These are phyloP conservation scores for Hericium erinaceus DNA, from an alignment of 768 basidiomycete genomes.

Conservation along the genomic window DNA sequence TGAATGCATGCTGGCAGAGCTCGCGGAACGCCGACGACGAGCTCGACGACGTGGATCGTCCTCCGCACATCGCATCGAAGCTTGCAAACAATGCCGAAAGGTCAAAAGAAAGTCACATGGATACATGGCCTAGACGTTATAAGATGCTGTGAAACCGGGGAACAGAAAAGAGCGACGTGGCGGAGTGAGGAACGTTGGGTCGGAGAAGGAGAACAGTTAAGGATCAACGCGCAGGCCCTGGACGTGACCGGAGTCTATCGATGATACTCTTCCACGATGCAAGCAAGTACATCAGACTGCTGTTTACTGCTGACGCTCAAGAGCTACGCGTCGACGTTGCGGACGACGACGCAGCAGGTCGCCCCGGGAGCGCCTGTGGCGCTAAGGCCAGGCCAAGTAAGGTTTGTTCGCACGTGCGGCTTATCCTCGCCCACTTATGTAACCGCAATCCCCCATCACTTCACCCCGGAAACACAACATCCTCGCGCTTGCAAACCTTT, in stretches of 20 bases:
- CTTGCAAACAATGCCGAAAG: background rate
- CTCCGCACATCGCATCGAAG: background rate
- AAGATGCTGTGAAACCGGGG: background rate
- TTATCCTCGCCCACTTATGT: background rate
- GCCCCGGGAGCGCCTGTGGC: background rate
- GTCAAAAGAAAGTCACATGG: background rate
- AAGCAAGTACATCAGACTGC: background rate
- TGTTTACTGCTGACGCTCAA: background rate
- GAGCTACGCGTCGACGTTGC: background rate
- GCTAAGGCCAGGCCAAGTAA: background rate
- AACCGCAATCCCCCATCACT: background rate
- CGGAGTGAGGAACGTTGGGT: background rate
- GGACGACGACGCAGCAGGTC: background rate
- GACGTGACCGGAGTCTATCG: background rate
- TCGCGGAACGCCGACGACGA: background rate
- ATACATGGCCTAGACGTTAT: background rate
- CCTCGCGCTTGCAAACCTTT: background rate
- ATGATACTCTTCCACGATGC: background rate
- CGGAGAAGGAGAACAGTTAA: background rate
- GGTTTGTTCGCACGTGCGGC: background rate
- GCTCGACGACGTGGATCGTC: background rate
- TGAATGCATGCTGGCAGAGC: background rate
- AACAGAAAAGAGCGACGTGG: background rate
- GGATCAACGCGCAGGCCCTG: background rate
- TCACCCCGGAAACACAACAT: background rate